phyloP scores from a whole-genome alignment of 2,329 filamentous ascomycete genomes.

The Colletotrichum simmondsii region DNA sequence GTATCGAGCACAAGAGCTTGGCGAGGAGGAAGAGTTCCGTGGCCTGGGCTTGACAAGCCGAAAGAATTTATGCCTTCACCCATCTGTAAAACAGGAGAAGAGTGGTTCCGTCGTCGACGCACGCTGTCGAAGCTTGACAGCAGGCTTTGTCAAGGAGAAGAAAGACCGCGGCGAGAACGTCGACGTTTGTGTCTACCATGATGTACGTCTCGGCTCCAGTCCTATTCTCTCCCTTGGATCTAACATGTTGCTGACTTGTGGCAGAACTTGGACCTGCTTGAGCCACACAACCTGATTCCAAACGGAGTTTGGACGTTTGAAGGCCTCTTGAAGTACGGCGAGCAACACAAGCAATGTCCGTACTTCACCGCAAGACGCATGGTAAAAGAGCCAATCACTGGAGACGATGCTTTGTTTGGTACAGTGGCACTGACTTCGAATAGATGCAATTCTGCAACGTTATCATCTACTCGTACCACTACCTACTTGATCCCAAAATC shows the following conservation, averaged over 20 bases:
- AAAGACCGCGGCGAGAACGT: conserved; percentile 96
- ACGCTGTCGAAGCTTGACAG: conserved; percentile 93
- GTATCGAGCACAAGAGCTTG: conserved; percentile 90
- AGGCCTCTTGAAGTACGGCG: conserved; percentile 86
- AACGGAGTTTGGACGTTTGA: conserved; percentile 97
- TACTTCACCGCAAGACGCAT: conserved; percentile 97
- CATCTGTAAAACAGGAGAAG: conserved; percentile 95
- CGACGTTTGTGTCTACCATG: conserved; percentile 94
- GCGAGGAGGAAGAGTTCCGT: conserved; percentile 90
- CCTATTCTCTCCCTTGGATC: background rate
- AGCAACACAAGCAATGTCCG: conserved; percentile 95
- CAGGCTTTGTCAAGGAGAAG: conserved; percentile 97
- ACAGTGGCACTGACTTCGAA: conserved; percentile 2
- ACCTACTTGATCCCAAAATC: conserved; percentile 97
- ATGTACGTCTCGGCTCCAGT: conserved; percentile 64
- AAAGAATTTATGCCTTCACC: conserved; percentile 97
- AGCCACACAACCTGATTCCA: conserved; percentile 93
- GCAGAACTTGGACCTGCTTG: conserved; percentile 90
- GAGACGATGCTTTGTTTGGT: background rate
- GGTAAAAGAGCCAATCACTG: conserved; percentile 58
- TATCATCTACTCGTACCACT: conserved; percentile 99
- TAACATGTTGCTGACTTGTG: conserved; percentile 19
- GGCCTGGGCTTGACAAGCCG: conserved; percentile 93
- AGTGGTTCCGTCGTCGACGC: conserved; percentile 94
- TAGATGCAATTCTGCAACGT: conserved; percentile 99